Conservation (phyloP, 1,284 basidiomycete genomes). For the Malassezia globosa region DNA sequence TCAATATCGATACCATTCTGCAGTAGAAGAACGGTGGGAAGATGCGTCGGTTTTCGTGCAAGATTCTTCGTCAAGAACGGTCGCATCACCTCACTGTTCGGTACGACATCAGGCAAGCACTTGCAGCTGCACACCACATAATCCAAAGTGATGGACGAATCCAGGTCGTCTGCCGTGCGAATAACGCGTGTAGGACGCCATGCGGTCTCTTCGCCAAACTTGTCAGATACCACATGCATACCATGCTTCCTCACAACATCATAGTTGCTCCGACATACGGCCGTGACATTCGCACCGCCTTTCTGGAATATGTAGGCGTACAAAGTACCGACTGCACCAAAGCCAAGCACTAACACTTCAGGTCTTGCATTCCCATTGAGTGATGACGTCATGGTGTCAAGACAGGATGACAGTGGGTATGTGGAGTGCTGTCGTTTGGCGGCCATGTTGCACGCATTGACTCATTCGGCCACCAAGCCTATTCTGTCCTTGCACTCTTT, state of each 20-base stretch:
- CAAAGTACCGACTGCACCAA: constrained; percentile 52
- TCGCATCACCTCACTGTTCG: constrained; percentile 55
- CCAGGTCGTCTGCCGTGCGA: constrained; percentile 55
- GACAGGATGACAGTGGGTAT: not conserved
- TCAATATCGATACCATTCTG: constrained; percentile 71
- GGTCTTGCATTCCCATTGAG: not conserved
- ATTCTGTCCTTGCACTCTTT: no score
- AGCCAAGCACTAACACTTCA: constrained; percentile 50
- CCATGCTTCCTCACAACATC: constrained; percentile 52
- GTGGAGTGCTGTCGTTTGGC: not conserved
- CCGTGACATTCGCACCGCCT: constrained; percentile 59
- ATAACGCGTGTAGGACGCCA: constrained; percentile 62
- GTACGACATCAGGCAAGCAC: constrained; percentile 59
- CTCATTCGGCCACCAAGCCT: not conserved
- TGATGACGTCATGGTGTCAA: not conserved
- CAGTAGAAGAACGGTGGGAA: constrained; percentile 57
- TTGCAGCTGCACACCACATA: constrained; percentile 60
- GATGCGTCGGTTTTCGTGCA: constrained; percentile 34
- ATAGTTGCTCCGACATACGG: constrained; percentile 64
- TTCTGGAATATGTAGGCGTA: constrained; percentile 58
- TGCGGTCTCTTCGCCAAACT: constrained; percentile 55
- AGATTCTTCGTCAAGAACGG: constrained; percentile 52
- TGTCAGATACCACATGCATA: constrained; percentile 55
- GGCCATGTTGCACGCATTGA: not conserved
- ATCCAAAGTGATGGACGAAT: constrained; percentile 54